Evolutionary conservation across 768 basidiomycete species (phyloP).

Genomic region (Coprinopsis marcescibilis): DNA sequence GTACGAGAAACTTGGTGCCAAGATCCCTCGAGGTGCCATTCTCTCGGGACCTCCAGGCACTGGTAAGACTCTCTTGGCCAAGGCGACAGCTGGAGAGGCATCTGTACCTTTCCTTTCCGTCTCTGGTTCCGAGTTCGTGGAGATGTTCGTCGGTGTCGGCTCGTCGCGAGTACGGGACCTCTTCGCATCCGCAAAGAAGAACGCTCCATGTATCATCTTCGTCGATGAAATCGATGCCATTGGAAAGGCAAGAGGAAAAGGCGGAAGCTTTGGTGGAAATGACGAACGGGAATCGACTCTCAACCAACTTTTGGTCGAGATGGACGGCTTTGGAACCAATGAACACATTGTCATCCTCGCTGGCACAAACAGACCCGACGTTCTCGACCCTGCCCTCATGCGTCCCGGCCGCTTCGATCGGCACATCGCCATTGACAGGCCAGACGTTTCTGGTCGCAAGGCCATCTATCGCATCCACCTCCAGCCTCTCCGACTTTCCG

Average conservation of each 20-base stretch:
- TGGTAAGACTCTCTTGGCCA: constrained; percentile 95
- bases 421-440: constrained; percentile 91
- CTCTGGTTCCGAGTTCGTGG: constrained; percentile 98
- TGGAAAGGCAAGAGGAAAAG: constrained; percentile 84
- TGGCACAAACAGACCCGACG: constrained; percentile 95
- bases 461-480: constrained; percentile 95
- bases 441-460: constrained; percentile 89
- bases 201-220: constrained; percentile 98
- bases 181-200: constrained; percentile 95
- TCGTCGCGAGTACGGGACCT: constrained; percentile 96
- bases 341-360: constrained; percentile 96
- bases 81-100: constrained; percentile 98
- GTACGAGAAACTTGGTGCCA: constrained; percentile 95
- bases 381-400: constrained; percentile 91
- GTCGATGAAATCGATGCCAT: constrained; percentile 99
- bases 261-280: constrained; percentile 77
- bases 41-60: constrained; percentile 96
- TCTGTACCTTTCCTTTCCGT: constrained; percentile 97
- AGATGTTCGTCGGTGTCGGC: constrained; percentile 99
- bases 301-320: constrained; percentile 96
- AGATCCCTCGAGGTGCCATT: constrained; percentile 94
- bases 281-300: constrained; percentile 97
- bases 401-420: constrained; percentile 97
- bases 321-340: constrained; percentile 98
- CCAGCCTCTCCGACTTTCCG: constrained; percentile 67